Evolutionary conservation across 2,329 filamentous ascomycete genomes (phyloP), one percentile per base, ranked within the genome.

Genomic region (Penicillium sp.): DNA sequence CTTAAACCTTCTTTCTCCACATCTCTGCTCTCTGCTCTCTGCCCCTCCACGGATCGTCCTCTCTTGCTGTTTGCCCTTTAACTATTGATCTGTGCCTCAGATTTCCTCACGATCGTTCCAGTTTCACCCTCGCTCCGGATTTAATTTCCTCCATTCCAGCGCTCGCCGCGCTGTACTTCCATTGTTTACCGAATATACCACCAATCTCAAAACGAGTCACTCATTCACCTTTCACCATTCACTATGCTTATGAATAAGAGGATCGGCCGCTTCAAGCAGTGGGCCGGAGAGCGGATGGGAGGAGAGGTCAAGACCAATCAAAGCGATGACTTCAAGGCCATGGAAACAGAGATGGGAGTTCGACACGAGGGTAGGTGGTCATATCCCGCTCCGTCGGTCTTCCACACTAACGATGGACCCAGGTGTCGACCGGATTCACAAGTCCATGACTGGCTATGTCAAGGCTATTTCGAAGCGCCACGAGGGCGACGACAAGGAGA

Each of bases 281-380:
- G 92, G 92, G 89, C 91, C 32, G 89, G 89, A 60, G 92, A 97
- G 76, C 89, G 91, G 74, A 95, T 97, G 88, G 92, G 92, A 62
- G 83, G 82, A 58, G 91, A 96, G 73, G 81, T 85, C 73, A 93
- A 90, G 75, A 96, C 92, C 8, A 83, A 79, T 68, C 83, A 89
- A 56, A 87, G 89, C 0, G 90, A 97, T 45, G 87, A 96, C 65
- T 97, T 97, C 80, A 95, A 88, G 74, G 81, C 82, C 52, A 75
- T 97, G 62, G 91, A 97, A 74, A 78, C 82, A 47, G 92, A 97
- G 74, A 97, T 97, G 90, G 79, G 81, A 50, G 77, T 95, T 63
- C 83, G 92, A 56, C 86, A 95, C 58, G 88, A 95, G 59, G 92
- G 91, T 95, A 78, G 40, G 56, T 33, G 40, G 56, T 33, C 8